Base-by-base conservation (phyloP, 306 rosid genomes). In the Nissolia schottii region DNA sequence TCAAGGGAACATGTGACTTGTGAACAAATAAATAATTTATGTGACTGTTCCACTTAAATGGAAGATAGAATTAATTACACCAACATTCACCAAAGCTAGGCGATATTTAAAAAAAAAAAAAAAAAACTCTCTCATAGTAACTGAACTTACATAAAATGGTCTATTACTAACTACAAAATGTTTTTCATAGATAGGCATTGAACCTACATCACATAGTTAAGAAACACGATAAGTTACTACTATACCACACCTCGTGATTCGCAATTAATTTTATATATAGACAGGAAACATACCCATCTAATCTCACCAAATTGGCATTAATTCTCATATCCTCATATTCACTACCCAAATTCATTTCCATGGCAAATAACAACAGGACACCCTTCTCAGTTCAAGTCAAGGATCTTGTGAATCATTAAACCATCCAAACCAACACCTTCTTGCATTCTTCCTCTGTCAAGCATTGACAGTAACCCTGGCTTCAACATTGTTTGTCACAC, bases 381-480 rank as follows among this genome's bases (percentile, higher is more conserved):
- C 32, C 53, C 48, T 23, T 79, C 51, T 48, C 48, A 29, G 23
- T 73, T 79, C 43, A 64, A 0, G 66, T 60, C 53, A 79, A 75
- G 32, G 80, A 77, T 55, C 28, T 67, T 29, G 80, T 56, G 20
- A n/a, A 53, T 80, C 4, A 60, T 83, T 19, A 83, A 65, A 68
- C 84, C 87, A 2, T 83, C 84, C 58, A 66, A 65, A 7, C 77
- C 82, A 1, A 83, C 82, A 28, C 80, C 87, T 14, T 71, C 51
- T 14, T 25, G 18, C 5, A 54, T 60, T 76, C 87, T 83, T 16
- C 23, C 84, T 35, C 70, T 83, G 2, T 83, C 87, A 13, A 50
- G 79, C 64, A 53, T 79, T 71, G 87, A 83, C 77, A 83, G 56
- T 25, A 41, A 71, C 32, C 69, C 72, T 9, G 12, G 16, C 8